Evolutionary conservation across 495 filamentous ascomycete species (phyloP).

Genomic region (Baudoinia panamericana): DNA sequence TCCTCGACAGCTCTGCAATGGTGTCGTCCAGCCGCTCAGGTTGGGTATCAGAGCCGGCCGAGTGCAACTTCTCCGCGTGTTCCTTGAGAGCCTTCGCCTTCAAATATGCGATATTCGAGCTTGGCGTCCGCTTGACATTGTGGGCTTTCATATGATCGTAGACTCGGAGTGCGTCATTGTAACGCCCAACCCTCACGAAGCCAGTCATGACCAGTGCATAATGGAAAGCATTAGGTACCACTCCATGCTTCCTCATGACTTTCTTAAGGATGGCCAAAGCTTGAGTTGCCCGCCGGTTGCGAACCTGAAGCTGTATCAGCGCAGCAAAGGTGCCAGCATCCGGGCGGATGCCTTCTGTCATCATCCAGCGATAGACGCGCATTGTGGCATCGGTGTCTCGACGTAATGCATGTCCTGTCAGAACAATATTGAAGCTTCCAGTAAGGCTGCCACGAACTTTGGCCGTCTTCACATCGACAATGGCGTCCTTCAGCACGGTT

Average conservation of each 20-base stretch:
- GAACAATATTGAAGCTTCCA: constrained; percentile 65
- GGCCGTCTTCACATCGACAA: constrained; percentile 1
- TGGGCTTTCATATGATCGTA: constrained; percentile 40
- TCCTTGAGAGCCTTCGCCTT: constrained; percentile 29
- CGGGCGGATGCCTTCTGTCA: constrained; percentile 40
- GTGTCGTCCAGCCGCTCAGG: constrained; percentile 5
- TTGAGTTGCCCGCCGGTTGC: constrained; percentile 46
- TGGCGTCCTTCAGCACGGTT: constrained; percentile 29
- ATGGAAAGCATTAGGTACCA: constrained; percentile 53
- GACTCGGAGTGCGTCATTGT: constrained; percentile 39
- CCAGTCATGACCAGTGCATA: constrained; percentile 65
- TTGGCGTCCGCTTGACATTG: constrained; percentile 34
- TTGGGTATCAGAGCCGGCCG: neutral
- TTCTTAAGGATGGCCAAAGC: constrained; percentile 52
- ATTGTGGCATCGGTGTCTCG: constrained; percentile 49
- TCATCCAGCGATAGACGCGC: constrained; percentile 51
- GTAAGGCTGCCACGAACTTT: constrained; percentile 26
- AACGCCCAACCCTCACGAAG: constrained; percentile 39
- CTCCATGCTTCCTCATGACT: constrained; percentile 43
- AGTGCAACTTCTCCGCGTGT: constrained; percentile 24
- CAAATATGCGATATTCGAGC: constrained; percentile 37
- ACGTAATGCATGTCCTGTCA: constrained; percentile 52
- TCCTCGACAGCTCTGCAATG: constrained; percentile 4
- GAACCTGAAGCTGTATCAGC: constrained; percentile 54
- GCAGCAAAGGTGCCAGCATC: constrained; percentile 61